Conservation (phyloP, 495 filamentous ascomycete species). For the Aspergillus conjunctus region DNA sequence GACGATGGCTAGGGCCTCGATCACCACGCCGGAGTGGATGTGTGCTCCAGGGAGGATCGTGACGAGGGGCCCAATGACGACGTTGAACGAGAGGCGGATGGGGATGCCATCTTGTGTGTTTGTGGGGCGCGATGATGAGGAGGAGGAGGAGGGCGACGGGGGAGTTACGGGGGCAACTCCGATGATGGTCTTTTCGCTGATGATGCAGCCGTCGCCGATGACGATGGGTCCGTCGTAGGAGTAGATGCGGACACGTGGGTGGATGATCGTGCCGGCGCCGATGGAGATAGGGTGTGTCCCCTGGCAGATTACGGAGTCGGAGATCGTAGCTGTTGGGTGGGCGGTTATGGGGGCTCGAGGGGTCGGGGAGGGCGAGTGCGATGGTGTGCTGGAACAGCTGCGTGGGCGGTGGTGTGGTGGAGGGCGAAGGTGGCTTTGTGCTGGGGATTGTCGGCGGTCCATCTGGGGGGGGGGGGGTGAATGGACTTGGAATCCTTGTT, state of each 20-base stretch:
- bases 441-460: slow-evolving; percentile 26
- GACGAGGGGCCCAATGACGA: slow-evolving; percentile 38
- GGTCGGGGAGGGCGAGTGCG: slow-evolving; percentile 21
- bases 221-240: slow-evolving; percentile 68
- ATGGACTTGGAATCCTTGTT: no score
- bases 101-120: slow-evolving; percentile 13
- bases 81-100: slow-evolving; percentile 41
- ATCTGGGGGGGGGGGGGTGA: neutral
- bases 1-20: slow-evolving; percentile 41
- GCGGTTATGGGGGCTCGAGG: slow-evolving; percentile 66
- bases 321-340: slow-evolving; percentile 68
- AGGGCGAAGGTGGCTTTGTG: slow-evolving; percentile 28
- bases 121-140: slow-evolving; percentile 4
- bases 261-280: slow-evolving; percentile 72
- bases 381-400: slow-evolving; percentile 27
- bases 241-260: slow-evolving; percentile 75
- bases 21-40: slow-evolving; percentile 37
- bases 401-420: slow-evolving; percentile 23
- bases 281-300: slow-evolving; percentile 74
- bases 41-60: slow-evolving; percentile 39
- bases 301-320: slow-evolving; percentile 71
- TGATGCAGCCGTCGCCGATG: slow-evolving; percentile 72
- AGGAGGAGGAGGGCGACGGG: neutral
- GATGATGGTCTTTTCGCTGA: slow-evolving; percentile 71
- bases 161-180: slow-evolving; percentile 45